Evolutionary conservation across 2,329 filamentous ascomycete genomes (phyloP).

Genomic region (Emmonsiellopsis sp.): DNA sequence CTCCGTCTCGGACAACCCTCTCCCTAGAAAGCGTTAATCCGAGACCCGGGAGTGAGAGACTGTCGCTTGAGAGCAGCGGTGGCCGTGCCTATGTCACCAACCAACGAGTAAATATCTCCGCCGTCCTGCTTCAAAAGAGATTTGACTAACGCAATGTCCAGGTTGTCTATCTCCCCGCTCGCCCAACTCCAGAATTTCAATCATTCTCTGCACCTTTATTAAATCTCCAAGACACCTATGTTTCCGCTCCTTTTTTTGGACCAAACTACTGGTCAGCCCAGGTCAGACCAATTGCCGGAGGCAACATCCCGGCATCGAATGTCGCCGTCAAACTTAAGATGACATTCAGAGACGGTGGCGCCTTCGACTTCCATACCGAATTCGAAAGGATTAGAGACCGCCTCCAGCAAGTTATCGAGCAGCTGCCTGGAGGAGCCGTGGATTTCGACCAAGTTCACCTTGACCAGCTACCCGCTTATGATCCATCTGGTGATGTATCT

Average conservation of each 20-base stretch:
- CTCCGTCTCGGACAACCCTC: conserved; percentile 68
- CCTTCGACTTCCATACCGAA: conserved; percentile 75
- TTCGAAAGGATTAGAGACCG: conserved; percentile 82
- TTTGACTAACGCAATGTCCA: conserved; percentile 26
- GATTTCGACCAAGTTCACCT: conserved; percentile 61
- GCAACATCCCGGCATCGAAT: conserved; percentile 67
- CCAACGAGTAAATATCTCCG: conserved; percentile 55
- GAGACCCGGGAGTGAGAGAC: conserved; percentile 53
- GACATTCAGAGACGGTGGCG: conserved; percentile 91
- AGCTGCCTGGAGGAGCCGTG: conserved; percentile 52
- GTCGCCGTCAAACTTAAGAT: conserved; percentile 71
- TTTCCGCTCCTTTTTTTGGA: conserved; percentile 84
- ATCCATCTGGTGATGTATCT: conserved; percentile 43
- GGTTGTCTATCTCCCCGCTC: conserved; percentile 78
- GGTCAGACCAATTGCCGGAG: conserved; percentile 71
- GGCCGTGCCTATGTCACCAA: conserved; percentile 77
- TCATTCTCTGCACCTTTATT: conserved; percentile 86
- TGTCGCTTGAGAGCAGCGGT: conserved; percentile 63
- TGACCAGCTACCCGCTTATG: conserved; percentile 83
- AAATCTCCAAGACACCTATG: conserved; percentile 76
- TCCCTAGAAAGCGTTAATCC: conserved; percentile 63
- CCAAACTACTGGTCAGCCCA: conserved; percentile 81
- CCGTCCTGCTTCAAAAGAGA: conserved; percentile 17
- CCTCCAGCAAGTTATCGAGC: conserved; percentile 69
- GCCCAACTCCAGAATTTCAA: conserved; percentile 59